Evolutionary conservation across 257 asterid species (phyloP), one percentile per base, ranked within the genome.

Genomic region (Paulownia fortunei): DNA sequence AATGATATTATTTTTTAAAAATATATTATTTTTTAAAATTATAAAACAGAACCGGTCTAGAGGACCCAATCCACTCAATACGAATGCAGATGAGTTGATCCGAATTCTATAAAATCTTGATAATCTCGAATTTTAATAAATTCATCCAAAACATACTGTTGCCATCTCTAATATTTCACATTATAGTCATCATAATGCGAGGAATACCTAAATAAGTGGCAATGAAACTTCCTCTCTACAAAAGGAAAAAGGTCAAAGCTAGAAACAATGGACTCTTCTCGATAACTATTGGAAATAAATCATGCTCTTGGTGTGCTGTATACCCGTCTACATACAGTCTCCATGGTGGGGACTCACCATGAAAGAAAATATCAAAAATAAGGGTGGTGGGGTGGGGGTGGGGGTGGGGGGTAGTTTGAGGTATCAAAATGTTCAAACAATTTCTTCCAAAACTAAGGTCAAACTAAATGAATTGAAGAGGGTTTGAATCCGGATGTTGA

Each of bases 401-500:
- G 4, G 27, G 61, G 13, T 54, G 2, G 30, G 11, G 61, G 12
- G 61, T 39, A 49, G 56, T 9, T 67, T 67, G 18, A 10, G 36
- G 5, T n/a, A n/a, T 5, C 18, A 4, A 72, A 3, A 55, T 13
- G 47, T 37, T 18, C n/a, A 47, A 63, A 49, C 23, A 46, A 56
- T 16, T 54, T 21, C 72, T 68, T 27, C 39, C 37, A 67, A 65
- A 58, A 26, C 15, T 55, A 26, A 27, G 83, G 74, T 72, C 49
- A 60, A 63, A 54, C 19, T 39, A n/a, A 32, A 42, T 63, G 74
- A 41, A n/a, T 62, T 63, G 69, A 24, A 2, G 18, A 59, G 46
- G 11, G 21, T 32, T 76, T 70, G 34, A 68, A 21, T 34, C 3
- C 18, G 32, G 76, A 82, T 69, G 62, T 34, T 69, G 83, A 61